phyloP scores from a whole-genome alignment of 1,284 basidiomycete species.

The Grifola frondosa region DNA sequence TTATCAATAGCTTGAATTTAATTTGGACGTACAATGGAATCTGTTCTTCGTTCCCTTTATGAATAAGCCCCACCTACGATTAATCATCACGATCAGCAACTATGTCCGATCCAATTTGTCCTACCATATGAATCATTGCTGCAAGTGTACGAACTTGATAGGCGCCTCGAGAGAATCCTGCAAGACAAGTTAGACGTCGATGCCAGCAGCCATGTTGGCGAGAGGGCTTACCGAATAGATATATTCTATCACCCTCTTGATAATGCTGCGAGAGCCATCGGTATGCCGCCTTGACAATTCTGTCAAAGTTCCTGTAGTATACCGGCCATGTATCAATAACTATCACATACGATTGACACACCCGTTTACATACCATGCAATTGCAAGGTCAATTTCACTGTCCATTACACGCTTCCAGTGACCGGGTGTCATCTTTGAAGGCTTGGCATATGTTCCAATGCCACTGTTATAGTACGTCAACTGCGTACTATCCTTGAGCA shows the following conservation, averaged over 20 bases:
- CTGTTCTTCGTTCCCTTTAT: constrained; percentile 34
- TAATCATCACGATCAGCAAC: background rate
- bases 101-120: constrained; percentile 1
- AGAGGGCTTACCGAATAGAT: constrained; percentile 37
- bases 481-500: constrained; percentile 24
- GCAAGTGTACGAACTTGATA: constrained; percentile 44
- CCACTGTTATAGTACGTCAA: constrained; percentile 43
- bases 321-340: too few relatives aligned
- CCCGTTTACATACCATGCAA: constrained; percentile 28
- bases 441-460: constrained; percentile 38
- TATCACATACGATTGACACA: too few relatives aligned
- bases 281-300: constrained; percentile 36
- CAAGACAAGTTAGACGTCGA: background rate
- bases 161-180: constrained; percentile 48
- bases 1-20: background rate
- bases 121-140: constrained; percentile 41
- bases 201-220: too few relatives aligned
- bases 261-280: constrained; percentile 41
- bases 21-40: constrained; percentile 35
- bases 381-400: constrained; percentile 26
- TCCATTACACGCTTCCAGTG: constrained; percentile 19
- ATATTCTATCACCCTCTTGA: constrained; percentile 39
- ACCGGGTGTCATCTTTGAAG: constrained; percentile 19
- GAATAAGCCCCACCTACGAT: constrained; percentile 34
- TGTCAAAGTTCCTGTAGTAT: constrained; percentile 30